Percentiles rank a stretch among this genome's conserved stretches.
Conservation (phyloP, 495 filamentous ascomycete genomes). For the Annulohypoxylon moriforme region DNA sequence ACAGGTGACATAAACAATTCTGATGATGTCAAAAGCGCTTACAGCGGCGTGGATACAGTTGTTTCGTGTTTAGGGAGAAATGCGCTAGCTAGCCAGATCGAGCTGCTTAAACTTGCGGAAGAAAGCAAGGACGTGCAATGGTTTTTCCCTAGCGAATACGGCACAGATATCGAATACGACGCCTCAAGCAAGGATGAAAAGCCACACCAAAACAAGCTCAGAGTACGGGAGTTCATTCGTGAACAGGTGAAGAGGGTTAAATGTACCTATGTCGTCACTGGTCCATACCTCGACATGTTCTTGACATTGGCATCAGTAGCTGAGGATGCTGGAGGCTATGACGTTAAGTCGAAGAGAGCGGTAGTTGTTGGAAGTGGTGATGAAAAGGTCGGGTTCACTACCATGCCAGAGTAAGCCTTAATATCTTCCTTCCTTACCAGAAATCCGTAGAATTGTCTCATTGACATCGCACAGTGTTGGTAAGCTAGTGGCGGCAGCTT, state of each 20-base stretch:
- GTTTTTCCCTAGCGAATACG: conserved; percentile 80
- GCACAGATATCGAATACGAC: conserved; percentile 77
- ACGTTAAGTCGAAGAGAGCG: conserved; percentile 65
- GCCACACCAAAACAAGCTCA: conserved; percentile 77
- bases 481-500: conserved; percentile 68
- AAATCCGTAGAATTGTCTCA: conserved; percentile 5
- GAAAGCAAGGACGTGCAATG: conserved; percentile 66
- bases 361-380: conserved; percentile 68
- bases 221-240: conserved; percentile 68
- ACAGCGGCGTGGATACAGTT: conserved; percentile 71
- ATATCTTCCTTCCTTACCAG: neutral
- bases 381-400: conserved; percentile 70
- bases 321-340: conserved; percentile 63
- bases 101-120: conserved; percentile 68
- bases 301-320: conserved; percentile 54
- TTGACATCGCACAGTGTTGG: conserved; percentile 64
- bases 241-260: conserved; percentile 64
- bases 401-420: conserved; percentile 72
- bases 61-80: conserved; percentile 72
- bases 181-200: conserved; percentile 68
- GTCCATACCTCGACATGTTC: conserved; percentile 76
- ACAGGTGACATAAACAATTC: conserved; percentile 67
- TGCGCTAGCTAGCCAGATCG: conserved; percentile 67
- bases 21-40: conserved; percentile 64
- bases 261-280: conserved; percentile 75